phyloP scores from a whole-genome alignment of 495 filamentous ascomycete genomes.

The Aspergillus wentii region DNA sequence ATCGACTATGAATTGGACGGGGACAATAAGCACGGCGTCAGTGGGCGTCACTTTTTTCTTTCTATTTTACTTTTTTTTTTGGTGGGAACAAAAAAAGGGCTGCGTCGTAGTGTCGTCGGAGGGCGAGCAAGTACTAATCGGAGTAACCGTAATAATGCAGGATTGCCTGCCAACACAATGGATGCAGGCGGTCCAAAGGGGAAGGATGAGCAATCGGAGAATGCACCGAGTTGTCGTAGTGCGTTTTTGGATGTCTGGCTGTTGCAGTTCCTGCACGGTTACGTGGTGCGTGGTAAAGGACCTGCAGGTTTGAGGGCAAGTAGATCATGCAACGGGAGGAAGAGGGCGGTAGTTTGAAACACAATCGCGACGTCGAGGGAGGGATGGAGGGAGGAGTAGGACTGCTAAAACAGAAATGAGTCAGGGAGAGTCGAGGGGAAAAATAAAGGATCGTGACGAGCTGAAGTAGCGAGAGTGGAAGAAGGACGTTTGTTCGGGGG shows the following conservation, averaged over 20 bases:
- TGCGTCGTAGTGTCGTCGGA: no score
- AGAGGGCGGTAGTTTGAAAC: neutral
- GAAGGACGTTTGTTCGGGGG: conserved; percentile 1
- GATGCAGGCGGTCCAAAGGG: conserved; percentile 41
- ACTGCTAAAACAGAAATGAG: neutral
- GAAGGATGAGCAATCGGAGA: conserved; percentile 37
- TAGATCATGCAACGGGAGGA: conserved; percentile 10
- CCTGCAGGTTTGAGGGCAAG: no score
- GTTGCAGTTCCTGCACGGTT: conserved; percentile 36
- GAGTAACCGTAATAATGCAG: no score
- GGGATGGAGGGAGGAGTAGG: neutral
- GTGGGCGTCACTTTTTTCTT: conserved; percentile 23
- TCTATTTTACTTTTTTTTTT: no score
- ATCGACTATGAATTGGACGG: conserved; percentile 11
- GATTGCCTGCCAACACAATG: conserved; percentile 40
- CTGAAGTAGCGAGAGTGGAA: conserved; percentile 4
- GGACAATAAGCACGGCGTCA: conserved; percentile 12
- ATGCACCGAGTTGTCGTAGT: conserved; percentile 28
- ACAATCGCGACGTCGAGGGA: neutral
- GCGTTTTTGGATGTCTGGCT: conserved; percentile 24
- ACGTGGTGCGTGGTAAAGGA: conserved; percentile 34
- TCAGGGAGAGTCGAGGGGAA: conserved; percentile 5
- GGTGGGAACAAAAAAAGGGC: no score
- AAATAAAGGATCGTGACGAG: conserved; percentile 14
- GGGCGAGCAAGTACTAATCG: no score